phyloP scores from a whole-genome alignment of 352 stramenopile genomes.

The Stramenopiles sp. region DNA sequence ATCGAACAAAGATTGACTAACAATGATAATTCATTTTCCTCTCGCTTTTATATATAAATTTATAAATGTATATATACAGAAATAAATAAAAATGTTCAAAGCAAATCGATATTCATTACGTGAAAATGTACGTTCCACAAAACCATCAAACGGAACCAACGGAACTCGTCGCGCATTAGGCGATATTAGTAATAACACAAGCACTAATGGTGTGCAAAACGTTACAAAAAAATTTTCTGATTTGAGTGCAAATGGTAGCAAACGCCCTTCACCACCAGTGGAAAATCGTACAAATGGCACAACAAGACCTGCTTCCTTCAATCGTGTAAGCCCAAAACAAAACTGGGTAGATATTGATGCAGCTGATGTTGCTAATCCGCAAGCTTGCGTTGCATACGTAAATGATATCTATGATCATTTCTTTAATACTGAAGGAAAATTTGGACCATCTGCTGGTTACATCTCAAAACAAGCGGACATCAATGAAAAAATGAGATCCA shows the following conservation, averaged over 20 bases:
- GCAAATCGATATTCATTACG: background rate
- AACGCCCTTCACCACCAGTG: background rate
- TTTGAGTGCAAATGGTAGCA: background rate
- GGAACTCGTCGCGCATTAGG: background rate
- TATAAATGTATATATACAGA: background rate
- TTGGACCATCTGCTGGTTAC: background rate
- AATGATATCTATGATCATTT: background rate
- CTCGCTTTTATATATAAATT: too few relatives aligned
- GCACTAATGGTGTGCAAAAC: background rate
- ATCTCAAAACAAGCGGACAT: conserved; percentile 68
- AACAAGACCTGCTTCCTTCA: background rate
- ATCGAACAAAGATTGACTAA: too few relatives aligned
- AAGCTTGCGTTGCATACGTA: background rate
- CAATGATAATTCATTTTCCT: too few relatives aligned
- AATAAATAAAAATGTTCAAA: background rate
- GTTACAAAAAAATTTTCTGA: conserved; percentile 5
- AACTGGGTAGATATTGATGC: background rate
- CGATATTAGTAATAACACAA: background rate
- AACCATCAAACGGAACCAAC: background rate
- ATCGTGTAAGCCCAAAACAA: background rate
- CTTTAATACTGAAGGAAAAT: background rate
- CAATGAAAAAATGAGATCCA: conserved; percentile 96
- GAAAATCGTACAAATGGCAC: background rate
- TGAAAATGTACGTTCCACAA: background rate
- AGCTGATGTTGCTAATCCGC: background rate